Evolutionary conservation across 768 basidiomycete genomes (phyloP).

Genomic region (Cystobasidium ongulense): DNA sequence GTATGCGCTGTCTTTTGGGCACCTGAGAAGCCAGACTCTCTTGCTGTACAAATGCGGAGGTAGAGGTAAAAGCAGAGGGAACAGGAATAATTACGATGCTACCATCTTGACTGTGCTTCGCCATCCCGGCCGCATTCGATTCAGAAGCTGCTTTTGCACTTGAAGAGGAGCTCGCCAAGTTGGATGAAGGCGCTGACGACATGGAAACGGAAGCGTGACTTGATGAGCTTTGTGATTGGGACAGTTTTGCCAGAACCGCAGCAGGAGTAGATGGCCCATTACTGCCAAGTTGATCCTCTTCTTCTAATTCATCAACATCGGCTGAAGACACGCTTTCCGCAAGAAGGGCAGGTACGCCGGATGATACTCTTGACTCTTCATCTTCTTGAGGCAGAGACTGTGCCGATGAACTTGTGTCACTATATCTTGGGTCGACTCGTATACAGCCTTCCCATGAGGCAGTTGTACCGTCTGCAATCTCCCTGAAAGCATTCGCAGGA

Average conservation of each 20-base stretch:
- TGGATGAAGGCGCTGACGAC: neutral
- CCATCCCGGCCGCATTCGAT: neutral
- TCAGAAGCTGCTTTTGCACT: neutral
- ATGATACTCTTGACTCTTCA: too few relatives aligned
- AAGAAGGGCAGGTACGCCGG: neutral
- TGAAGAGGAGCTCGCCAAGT: neutral
- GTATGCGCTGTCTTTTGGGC: slow-evolving; percentile 21
- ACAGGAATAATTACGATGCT: neutral
- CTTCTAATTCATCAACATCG: neutral
- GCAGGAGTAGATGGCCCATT: neutral
- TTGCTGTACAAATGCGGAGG: neutral
- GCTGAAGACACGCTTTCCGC: neutral
- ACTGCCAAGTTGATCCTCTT: neutral
- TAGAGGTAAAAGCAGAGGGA: neutral
- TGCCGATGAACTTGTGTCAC: neutral
- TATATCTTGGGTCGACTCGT: neutral
- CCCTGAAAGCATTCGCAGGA: neutral
- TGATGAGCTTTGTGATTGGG: neutral
- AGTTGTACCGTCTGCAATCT: neutral
- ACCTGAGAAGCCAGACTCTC: neutral
- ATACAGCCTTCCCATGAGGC: neutral
- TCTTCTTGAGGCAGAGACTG: too few relatives aligned
- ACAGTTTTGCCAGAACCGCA: neutral
- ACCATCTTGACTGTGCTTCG: neutral
- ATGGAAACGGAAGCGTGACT: neutral